Evolutionary conservation across 2,329 filamentous ascomycete genomes (phyloP).

Genomic region (Mycogone perniciosa): DNA sequence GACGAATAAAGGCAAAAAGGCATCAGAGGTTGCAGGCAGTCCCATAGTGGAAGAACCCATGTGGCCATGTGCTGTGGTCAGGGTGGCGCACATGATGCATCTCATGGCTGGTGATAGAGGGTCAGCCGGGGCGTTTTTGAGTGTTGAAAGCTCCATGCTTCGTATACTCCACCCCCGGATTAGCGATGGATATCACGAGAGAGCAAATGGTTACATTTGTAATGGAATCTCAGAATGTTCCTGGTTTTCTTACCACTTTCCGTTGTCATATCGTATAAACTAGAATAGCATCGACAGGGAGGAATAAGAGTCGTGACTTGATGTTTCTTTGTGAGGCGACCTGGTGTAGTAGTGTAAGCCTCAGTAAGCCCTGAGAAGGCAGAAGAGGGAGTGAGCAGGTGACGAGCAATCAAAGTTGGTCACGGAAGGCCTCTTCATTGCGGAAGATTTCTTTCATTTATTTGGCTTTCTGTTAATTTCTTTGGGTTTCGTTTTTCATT

Average conservation of each 20-base stretch:
- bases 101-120: slow-evolving; percentile 6
- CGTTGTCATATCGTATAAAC: no score
- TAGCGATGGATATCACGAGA: neutral
- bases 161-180: no score
- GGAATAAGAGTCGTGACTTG: neutral
- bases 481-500: neutral
- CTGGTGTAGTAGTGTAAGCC: neutral
- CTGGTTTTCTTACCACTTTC: no score
- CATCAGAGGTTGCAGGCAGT: neutral
- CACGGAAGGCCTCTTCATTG: no score
- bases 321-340: neutral
- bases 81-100: slow-evolving; percentile 8
- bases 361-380: neutral
- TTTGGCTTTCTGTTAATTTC: neutral
- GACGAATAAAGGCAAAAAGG: no score
- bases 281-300: no score
- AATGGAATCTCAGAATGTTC: no score
- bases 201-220: neutral
- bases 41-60: neutral
- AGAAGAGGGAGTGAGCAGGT: neutral
- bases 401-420: neutral
- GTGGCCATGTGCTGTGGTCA: slow-evolving; percentile 16
- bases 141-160: no score
- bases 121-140: slow-evolving; percentile 1
- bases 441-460: neutral